Base-by-base conservation (phyloP, 768 basidiomycete species). In the Gelatoporia subvermispora region DNA sequence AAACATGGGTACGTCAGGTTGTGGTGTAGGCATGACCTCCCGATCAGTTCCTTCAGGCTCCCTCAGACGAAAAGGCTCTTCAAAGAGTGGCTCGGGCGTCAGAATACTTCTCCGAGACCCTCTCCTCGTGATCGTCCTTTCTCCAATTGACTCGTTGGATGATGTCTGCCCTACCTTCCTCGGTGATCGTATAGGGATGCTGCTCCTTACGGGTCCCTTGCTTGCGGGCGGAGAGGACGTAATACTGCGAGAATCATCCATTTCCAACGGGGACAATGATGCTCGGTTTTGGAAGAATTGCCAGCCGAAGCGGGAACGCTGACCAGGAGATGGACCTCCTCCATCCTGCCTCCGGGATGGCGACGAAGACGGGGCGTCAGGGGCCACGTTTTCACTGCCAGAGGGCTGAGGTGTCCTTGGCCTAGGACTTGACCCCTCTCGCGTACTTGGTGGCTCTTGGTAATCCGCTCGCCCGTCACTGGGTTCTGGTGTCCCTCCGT, bases 131-230 rank as follows among this genome's bases (percentile, higher is more conserved):
- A 13, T 7, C 13, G 28, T 31, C 13, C 28, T 31, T 49, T 53
- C 45, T 57, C 59, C n/a, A 49, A 54, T 17, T 57, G 48, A 13
- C n/a, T 28, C 10, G 45, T 4, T 31, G 7, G 51, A 47, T 3
- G 45, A 31, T 1, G 46, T 37, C 13, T 40, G 24, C 54, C 55
- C 50, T 43, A 59, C 41, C 55, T 72, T 73, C 43, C 62, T 55
- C 17, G 70, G 66, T 16, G 75, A 67, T 20, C 67, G 67, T 4
- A 76, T 66, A 13, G 78, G 77, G 45, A 80, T 76, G 24, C 70
- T 66, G 45, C 76, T 77, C 13, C 28, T 5, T 5, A 31, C 28
- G 7, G 28, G 13, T 31, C 28, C 28, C 13, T 7, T 13, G 7
- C 13, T 31, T 31, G 28, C 7, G 13, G 28, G 28, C 28, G 28